Conservation (phyloP, 2,329 filamentous ascomycete genomes). For the Ascochyta pisi region DNA sequence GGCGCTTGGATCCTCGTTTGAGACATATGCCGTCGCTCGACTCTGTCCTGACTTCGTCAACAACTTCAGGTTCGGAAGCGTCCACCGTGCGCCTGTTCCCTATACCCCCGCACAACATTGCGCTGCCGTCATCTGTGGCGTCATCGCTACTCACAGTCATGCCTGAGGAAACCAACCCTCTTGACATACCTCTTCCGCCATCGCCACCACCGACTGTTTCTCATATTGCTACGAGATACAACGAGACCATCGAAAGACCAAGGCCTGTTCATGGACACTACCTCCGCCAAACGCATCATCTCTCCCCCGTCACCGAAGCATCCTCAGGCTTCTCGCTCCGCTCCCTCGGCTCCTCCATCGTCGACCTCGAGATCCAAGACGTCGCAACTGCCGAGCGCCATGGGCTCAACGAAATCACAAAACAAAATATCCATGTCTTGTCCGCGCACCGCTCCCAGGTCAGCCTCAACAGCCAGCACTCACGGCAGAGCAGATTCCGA, state of each 20-base stretch:
- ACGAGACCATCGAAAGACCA: not conserved
- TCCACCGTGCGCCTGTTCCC: not conserved
- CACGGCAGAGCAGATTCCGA: not conserved
- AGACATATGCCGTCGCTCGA: slow-evolving; percentile 1
- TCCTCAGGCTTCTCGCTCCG: not conserved
- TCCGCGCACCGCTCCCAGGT: not conserved
- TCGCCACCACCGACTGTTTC: not conserved
- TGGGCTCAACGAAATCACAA: not conserved
- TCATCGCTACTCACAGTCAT: not conserved
- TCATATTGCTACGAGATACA: not conserved
- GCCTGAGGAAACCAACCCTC: not conserved
- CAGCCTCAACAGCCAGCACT: not conserved
- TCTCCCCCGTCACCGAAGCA: not conserved
- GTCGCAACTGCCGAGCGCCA: not conserved
- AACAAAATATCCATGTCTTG: not conserved
- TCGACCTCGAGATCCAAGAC: not conserved
- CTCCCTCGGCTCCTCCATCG: not conserved
- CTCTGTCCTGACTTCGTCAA: not conserved
- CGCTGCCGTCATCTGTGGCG: not conserved
- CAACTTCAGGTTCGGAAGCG: not conserved
- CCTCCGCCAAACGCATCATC: not conserved
- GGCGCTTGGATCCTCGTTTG: not conserved
- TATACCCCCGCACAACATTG: not conserved
- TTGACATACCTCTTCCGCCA: not conserved
- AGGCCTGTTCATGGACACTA: not conserved